phyloP scores from a whole-genome alignment of 73 alveolate species.

The Paramecium caudatum region DNA sequence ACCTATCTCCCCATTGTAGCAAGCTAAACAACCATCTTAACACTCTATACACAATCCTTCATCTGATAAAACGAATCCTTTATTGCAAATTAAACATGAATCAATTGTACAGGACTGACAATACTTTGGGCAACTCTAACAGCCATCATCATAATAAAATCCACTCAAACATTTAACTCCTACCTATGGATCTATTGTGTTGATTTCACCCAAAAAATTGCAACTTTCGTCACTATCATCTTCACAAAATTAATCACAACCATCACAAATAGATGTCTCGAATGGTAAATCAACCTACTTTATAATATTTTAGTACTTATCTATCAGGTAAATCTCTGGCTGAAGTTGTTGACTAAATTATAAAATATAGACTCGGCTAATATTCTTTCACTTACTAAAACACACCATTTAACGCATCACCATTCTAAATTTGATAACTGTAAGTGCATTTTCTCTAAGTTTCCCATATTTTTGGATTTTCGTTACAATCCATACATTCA shows the following conservation, averaged over 20 bases:
- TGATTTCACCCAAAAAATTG: not conserved
- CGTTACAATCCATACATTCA: constrained; percentile 56
- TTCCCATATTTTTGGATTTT: constrained; percentile 28
- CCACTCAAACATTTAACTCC: constrained; percentile 4
- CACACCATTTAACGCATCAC: not conserved
- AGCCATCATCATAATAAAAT: constrained; percentile 35
- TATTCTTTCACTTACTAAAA: not conserved
- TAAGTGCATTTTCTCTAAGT: not conserved
- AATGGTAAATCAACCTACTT: not conserved
- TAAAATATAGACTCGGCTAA: not conserved
- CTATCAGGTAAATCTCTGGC: not conserved
- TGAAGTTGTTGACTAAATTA: not conserved
- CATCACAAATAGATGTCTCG: not conserved
- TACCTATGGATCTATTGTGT: not conserved
- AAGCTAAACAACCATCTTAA: not conserved
- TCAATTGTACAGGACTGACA: not conserved
- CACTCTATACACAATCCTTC: not conserved
- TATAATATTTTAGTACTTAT: too few species aligned
- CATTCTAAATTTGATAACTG: not conserved
- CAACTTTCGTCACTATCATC: constrained; percentile 36
- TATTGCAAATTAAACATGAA: not conserved
- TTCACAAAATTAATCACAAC: constrained; percentile 17
- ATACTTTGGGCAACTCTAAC: not conserved
- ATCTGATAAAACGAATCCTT: not conserved
- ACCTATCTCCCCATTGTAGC: not conserved